Conservation (phyloP, 495 filamentous ascomycete species). For the Hyaloscypha variabilis region DNA sequence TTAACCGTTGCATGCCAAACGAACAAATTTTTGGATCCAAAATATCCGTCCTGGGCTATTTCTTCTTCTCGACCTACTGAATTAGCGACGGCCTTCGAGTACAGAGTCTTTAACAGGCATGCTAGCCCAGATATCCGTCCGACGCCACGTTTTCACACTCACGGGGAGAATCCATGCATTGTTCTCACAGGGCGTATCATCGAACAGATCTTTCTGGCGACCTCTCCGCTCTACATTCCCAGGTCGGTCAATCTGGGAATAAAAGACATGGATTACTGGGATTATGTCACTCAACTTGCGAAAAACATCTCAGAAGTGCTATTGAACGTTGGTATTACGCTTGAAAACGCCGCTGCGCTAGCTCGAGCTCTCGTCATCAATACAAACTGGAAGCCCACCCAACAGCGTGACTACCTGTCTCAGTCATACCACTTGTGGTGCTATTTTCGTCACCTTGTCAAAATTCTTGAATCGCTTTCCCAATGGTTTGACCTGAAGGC, state of each 20-base stretch:
- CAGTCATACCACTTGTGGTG: background rate
- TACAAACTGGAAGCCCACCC: background rate
- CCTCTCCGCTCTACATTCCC: background rate
- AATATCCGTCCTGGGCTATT: background rate
- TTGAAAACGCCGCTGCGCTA: background rate
- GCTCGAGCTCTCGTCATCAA: background rate
- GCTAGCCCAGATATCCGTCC: no score
- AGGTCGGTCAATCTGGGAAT: background rate
- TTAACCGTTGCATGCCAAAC: background rate
- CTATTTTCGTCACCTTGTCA: background rate
- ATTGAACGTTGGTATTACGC: background rate
- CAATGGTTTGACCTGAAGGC: background rate
- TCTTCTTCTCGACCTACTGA: no score
- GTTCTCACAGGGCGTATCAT: background rate
- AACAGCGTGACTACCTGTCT: background rate
- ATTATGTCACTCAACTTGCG: no score
- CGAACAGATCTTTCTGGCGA: background rate
- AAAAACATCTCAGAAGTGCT: background rate
- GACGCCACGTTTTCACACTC: no score
- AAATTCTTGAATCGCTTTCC: background rate
- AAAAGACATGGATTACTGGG: background rate
- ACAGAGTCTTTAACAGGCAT: no score
- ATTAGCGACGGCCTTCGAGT: no score
- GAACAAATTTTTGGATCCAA: background rate
- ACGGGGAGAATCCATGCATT: background rate